phyloP scores from a whole-genome alignment of 2,329 filamentous ascomycete genomes.

The Ceratocystis albifundus region DNA sequence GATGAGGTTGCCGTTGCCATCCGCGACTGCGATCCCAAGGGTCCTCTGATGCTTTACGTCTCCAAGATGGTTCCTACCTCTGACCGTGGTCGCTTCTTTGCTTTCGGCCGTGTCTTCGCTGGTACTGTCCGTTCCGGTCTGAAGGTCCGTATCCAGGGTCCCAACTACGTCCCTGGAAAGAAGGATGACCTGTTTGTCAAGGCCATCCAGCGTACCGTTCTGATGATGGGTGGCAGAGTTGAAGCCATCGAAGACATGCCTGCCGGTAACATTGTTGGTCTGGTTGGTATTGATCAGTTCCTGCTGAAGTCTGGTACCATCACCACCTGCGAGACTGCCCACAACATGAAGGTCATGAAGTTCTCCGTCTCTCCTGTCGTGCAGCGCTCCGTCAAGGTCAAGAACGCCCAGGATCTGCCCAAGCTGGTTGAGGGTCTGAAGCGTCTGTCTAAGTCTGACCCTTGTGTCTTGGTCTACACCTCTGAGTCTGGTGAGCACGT shows the following conservation, averaged over 20 bases:
- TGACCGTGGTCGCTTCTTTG: conserved; percentile 99
- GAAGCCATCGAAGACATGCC: conserved; percentile 98
- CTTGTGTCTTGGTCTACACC: conserved; percentile 88
- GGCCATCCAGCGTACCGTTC: conserved; percentile 97
- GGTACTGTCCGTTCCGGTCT: conserved; percentile 96
- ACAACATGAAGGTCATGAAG: conserved; percentile 99
- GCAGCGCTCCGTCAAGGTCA: conserved; percentile 96
- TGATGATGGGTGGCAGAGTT: conserved; percentile 99
- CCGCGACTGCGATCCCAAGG: conserved; percentile 96
- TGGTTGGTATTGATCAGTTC: conserved; percentile 99
- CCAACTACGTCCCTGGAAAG: conserved; percentile 95
- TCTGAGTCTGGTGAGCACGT: conserved; percentile 94
- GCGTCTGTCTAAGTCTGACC: conserved; percentile 99
- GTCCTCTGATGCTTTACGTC: conserved; percentile 98
- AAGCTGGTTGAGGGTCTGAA: conserved; percentile 99
- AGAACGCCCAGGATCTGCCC: conserved; percentile 98
- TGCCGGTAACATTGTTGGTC: conserved; percentile 98
- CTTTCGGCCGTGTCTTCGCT: conserved; percentile 99
- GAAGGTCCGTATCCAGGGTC: conserved; percentile 99
- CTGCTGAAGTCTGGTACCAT: conserved; percentile 99
- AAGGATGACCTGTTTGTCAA: conserved; percentile 99
- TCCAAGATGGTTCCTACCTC: conserved; percentile 99
- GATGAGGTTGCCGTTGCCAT: conserved; percentile 91
- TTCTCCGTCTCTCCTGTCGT: conserved; percentile 99
- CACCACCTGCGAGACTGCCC: conserved; percentile 89